Evolutionary conservation across 1,284 basidiomycete species (phyloP).

Genomic region (Ceratobasidium sp.): DNA sequence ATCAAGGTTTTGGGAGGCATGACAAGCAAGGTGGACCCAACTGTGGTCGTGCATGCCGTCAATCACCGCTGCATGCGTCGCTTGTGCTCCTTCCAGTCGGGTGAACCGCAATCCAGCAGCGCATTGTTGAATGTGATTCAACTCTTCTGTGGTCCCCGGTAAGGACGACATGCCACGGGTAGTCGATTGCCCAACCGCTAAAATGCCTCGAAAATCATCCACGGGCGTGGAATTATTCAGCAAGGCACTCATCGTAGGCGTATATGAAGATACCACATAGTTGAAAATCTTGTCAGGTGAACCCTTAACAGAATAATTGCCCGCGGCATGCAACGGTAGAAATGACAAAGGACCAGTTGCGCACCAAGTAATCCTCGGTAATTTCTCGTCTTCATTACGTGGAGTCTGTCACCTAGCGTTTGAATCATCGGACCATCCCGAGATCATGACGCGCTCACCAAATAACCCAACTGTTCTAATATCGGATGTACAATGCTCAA

Average conservation of each 20-base stretch:
- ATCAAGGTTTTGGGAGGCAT: conserved; percentile 5
- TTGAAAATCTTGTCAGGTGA: background rate
- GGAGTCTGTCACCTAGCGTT: background rate
- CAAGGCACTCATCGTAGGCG: background rate
- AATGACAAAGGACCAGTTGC: background rate
- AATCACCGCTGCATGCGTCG: background rate
- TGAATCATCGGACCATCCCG: background rate
- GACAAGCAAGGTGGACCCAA: conserved; percentile 35
- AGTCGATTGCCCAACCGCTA: background rate
- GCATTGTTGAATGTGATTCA: background rate
- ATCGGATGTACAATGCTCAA: background rate
- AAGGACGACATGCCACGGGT: background rate
- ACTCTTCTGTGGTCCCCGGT: background rate
- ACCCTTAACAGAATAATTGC: background rate
- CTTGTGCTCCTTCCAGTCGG: background rate
- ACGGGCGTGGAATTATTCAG: background rate
- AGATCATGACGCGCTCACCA: background rate
- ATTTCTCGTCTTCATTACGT: background rate
- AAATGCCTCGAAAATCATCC: background rate
- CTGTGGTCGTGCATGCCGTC: conserved; percentile 6
- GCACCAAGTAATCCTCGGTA: conserved; percentile 21
- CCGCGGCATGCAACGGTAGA: conserved; percentile 15
- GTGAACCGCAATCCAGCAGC: background rate
- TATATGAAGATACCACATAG: conserved; percentile 10
- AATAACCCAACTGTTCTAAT: background rate